A percentile compares a stretch with the other conserved stretches of the same genome.
These are phyloP conservation scores for Zasmidium citrigriseum DNA, from an alignment of 2,329 filamentous ascomycete genomes.

Conservation along the genomic window DNA sequence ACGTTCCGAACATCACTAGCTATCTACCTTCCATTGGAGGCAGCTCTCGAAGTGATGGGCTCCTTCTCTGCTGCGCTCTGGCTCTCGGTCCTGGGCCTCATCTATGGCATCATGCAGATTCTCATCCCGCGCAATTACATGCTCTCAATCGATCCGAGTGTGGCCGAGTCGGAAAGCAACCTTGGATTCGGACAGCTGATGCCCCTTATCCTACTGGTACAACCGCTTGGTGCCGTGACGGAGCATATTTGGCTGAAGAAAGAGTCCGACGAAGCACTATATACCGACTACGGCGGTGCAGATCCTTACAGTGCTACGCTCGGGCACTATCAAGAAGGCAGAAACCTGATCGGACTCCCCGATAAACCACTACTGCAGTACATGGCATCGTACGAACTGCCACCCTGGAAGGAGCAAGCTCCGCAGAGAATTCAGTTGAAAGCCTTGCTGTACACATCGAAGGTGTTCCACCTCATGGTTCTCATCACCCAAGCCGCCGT, in stretches of 20 bases:
- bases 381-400: conserved; percentile 15
- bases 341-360: not conserved
- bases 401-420: conserved; percentile 7
- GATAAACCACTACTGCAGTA: conserved; percentile 14
- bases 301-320: conserved; percentile 10
- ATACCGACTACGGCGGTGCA: conserved; percentile 8
- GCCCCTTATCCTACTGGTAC: conserved; percentile 27
- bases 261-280: conserved; percentile 10
- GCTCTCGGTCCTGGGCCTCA: conserved; percentile 24
- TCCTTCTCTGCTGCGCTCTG: conserved; percentile 28
- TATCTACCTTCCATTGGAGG: conserved; percentile 14
- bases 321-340: not conserved
- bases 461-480: conserved; percentile 12
- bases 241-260: conserved; percentile 19
- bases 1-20: conserved; percentile 16
- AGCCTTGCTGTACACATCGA: conserved; percentile 18
- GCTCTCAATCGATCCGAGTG: conserved; percentile 9
- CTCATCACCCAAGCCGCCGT: conserved; percentile 11
- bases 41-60: conserved; percentile 20
- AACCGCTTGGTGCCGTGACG: conserved; percentile 24
- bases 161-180: conserved; percentile 12
- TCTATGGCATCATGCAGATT: conserved; percentile 28
- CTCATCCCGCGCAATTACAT: conserved; percentile 21
- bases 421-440: conserved; percentile 17
- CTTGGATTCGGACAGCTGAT: conserved; percentile 28